Evolutionary conservation across 257 asterid species (phyloP).

Genomic region (Galeopsis tetrahit): DNA sequence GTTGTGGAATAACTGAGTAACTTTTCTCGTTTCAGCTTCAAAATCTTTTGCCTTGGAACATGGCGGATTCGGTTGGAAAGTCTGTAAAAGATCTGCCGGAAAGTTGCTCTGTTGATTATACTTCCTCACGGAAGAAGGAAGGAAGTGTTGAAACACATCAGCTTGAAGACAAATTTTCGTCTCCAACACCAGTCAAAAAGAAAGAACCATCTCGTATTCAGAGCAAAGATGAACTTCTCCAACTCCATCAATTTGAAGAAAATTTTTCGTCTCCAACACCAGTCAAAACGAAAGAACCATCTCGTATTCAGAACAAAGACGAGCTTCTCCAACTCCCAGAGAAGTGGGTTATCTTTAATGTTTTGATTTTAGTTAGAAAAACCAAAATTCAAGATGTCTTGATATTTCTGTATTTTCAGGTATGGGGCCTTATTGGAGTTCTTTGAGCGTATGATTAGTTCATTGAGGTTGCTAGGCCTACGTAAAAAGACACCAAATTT

Average conservation of each 20-base stretch:
- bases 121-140: conserved; percentile 32
- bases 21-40: conserved; percentile 27
- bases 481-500: conserved; percentile 60
- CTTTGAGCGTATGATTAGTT: conserved; percentile 64
- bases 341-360: conserved; percentile 49
- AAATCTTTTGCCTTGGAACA: conserved; percentile 11
- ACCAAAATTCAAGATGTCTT: neutral
- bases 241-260: conserved; percentile 41
- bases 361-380: conserved; percentile 1
- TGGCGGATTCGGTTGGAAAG: conserved; percentile 43
- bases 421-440: conserved; percentile 48
- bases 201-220: conserved; percentile 54
- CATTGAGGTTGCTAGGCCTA: conserved; percentile 68
- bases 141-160: conserved; percentile 33
- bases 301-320: conserved; percentile 41
- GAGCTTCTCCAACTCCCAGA: conserved; percentile 55
- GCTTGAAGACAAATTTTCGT: conserved; percentile 43
- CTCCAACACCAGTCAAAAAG: conserved; percentile 66
- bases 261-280: conserved; percentile 66
- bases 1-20: neutral
- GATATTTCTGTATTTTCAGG: conserved; percentile 48
- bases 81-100: conserved; percentile 14
- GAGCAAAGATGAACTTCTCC: conserved; percentile 36
- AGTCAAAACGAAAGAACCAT: conserved; percentile 56
- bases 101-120: conserved; percentile 9